phyloP scores from a whole-genome alignment of 305 asterid genomes.

The Solanum hybrid region DNA sequence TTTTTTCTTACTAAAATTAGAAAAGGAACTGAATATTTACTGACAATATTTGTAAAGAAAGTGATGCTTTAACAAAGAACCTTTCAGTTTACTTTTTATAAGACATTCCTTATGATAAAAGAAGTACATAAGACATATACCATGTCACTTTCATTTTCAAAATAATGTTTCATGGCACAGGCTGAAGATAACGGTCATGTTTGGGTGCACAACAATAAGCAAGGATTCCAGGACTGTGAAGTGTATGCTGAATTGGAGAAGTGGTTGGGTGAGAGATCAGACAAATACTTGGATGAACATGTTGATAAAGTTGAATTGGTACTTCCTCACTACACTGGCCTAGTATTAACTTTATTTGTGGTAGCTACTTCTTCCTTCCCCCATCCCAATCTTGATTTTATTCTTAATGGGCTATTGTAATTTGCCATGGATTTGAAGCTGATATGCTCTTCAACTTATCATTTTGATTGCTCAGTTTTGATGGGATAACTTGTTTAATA shows the following conservation, averaged over 20 bases:
- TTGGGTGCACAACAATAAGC: conserved; percentile 81
- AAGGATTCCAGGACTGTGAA: conserved; percentile 78
- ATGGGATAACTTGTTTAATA: not conserved
- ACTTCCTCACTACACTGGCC: conserved; percentile 10
- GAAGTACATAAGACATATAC: not conserved
- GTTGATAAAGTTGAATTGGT: conserved; percentile 61
- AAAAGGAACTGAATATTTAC: not conserved
- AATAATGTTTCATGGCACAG: conserved; percentile 19
- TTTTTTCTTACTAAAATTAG: not conserved
- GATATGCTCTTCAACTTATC: not conserved
- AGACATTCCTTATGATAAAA: not conserved
- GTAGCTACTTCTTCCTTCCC: not conserved
- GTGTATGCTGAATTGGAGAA: conserved; percentile 63
- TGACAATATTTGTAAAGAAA: not conserved
- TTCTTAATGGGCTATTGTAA: not conserved
- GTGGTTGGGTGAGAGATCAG: conserved; percentile 53
- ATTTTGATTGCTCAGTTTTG: not conserved
- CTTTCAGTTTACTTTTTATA: not conserved
- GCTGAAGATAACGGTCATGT: conserved; percentile 43
- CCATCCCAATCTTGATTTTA: not conserved
- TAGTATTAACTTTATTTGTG: not conserved
- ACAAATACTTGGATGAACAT: conserved; percentile 46
- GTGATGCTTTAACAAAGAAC: not conserved
- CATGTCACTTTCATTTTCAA: not conserved
- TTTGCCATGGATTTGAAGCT: not conserved